phyloP scores from a whole-genome alignment of 2,329 filamentous ascomycete genomes.

The Paraconiothyrium sp. region DNA sequence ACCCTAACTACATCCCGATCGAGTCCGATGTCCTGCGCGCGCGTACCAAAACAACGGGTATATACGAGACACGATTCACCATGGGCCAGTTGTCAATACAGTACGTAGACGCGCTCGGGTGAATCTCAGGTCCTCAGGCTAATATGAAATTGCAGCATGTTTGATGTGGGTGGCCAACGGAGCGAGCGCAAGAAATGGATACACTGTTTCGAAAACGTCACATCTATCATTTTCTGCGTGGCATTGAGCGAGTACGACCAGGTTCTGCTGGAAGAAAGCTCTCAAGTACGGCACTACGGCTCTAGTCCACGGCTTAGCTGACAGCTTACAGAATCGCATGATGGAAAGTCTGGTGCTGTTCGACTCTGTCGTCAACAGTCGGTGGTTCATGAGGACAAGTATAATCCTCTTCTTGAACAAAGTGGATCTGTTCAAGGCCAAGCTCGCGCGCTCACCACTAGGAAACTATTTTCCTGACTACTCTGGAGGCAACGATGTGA shows the following conservation, averaged over 20 bases:
- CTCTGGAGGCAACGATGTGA: conserved; percentile 96
- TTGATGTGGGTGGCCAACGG: conserved; percentile 95
- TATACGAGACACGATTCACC: conserved; percentile 97
- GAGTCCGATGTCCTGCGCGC: conserved; percentile 96
- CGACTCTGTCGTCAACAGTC: conserved; percentile 97
- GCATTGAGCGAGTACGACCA: conserved; percentile 98
- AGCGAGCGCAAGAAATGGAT: conserved; percentile 99
- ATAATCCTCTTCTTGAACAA: conserved; percentile 99
- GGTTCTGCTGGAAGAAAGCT: conserved; percentile 94
- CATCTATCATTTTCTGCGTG: conserved; percentile 99
- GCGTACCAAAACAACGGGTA: conserved; percentile 97
- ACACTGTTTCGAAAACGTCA: conserved; percentile 99
- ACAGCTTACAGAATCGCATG: conserved; percentile 84
- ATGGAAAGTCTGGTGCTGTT: conserved; percentile 97
- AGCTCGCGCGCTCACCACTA: conserved; percentile 86
- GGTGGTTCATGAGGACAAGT: conserved; percentile 99
- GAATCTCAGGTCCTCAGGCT: conserved; percentile 29
- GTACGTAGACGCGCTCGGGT: conserved; percentile 64
- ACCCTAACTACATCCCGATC: conserved; percentile 85
- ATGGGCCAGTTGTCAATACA: conserved; percentile 99
- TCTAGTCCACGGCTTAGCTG: conserved; percentile 26
- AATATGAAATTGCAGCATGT: conserved; percentile 76
- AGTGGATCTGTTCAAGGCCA: conserved; percentile 97
- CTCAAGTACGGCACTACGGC: conserved; percentile 72
- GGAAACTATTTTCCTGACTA: conserved; percentile 98